phyloP scores from a whole-genome alignment of 805 yeast genomes.

The Saccharomycopsis guyanensis region DNA sequence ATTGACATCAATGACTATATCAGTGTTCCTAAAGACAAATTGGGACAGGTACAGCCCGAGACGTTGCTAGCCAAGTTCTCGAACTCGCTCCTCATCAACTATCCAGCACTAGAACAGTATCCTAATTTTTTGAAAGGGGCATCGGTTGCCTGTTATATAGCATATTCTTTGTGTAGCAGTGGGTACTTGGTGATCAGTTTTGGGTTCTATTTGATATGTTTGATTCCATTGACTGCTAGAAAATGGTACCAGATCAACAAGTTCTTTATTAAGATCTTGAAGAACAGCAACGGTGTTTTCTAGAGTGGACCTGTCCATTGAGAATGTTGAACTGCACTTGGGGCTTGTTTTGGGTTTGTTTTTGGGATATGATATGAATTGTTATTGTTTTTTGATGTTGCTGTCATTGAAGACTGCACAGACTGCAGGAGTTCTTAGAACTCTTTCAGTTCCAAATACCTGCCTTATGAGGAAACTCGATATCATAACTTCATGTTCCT shows the following conservation, averaged over 20 bases:
- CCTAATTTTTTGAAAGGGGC: conserved; percentile 1
- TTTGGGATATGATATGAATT: too few relatives aligned
- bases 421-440: too few relatives aligned
- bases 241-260: conserved; percentile 9
- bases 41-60: neutral
- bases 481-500: too few relatives aligned
- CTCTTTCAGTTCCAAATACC: too few relatives aligned
- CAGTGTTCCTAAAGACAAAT: conserved; percentile 5
- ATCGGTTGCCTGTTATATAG: conserved; percentile 2
- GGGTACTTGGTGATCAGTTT: conserved; percentile 10
- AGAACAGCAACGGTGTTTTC: conserved; percentile 16
- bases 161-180: conserved; percentile 3
- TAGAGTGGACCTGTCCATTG: conserved; percentile 2
- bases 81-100: conserved; percentile 5
- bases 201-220: conserved; percentile 5
- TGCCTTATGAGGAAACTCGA: too few relatives aligned
- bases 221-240: conserved; percentile 1
- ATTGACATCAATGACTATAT: conserved; percentile 13
- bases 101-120: conserved; percentile 5
- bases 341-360: too few relatives aligned
- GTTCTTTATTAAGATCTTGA: conserved; percentile 8
- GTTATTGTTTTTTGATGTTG: too few relatives aligned
- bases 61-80: conserved; percentile 13
- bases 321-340: too few relatives aligned
- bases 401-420: too few relatives aligned